Evolutionary conservation across 2,329 filamentous ascomycete genomes (phyloP), one percentile per base, ranked within the genome.

Genomic region (Apiospora saccharicola): DNA sequence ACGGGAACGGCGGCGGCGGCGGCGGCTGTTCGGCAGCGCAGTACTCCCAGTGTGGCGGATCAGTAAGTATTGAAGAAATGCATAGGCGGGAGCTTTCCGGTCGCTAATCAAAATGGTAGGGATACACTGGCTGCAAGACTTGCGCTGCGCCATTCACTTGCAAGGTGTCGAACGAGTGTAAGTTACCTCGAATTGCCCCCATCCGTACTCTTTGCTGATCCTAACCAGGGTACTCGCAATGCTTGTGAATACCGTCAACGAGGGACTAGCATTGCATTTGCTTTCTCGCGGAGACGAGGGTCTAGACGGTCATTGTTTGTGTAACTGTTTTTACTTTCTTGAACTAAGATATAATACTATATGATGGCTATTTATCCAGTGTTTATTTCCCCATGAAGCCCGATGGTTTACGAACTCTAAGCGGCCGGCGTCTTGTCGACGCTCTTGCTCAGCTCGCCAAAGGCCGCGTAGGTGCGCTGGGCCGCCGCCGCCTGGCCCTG

Each of bases 391-490:
- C n/a, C 10, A 26, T 4, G n/a, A 26, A 8, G 12, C n/a, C n/a
- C n/a, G 2, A 47, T 19, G 16, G 26, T 30, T 30, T 30, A 4
- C 26, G 26, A 30, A 4, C 26, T n/a, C 6, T 67, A 68, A 24
- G 37, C 22, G 10, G 37, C 6, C 22, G 37, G 64, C 64, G 37
- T 7, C 64, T 69, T 69, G 47, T 70, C 68, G 2, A 34, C 30
- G n/a, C 68, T 70, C 68, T 79, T 79, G 26, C 79, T 80, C 10
- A 83, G 70, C 1, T 81, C 76, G 0, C 79, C 80, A 72, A 83
- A 84, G 0, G 81, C 78, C 2, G 82, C 77, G 76, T 85, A 77
- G 7, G 80, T 79, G 70, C 82, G 80, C 14, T 76, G 72, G 19
- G 81, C 75, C 22, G 80, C 78, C 22, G 81, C 79, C 3, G 80